Percentiles rank a stretch among this genome's conserved stretches.
Conservation (phyloP, 805 yeast species). For the Suhomyces tanzawaensis region DNA sequence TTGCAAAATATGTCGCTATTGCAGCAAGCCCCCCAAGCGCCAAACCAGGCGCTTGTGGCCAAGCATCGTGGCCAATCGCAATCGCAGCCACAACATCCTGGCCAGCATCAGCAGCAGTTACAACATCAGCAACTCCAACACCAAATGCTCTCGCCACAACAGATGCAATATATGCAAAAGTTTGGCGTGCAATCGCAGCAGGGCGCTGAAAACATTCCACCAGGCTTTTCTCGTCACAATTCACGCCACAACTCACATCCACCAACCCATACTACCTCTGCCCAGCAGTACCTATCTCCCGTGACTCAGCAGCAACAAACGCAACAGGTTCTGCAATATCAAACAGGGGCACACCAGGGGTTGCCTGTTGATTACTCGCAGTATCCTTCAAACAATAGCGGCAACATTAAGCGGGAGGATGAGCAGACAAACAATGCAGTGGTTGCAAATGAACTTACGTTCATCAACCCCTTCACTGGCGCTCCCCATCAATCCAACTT, state of each 20-base stretch:
- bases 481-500: slow-evolving; percentile 8
- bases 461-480: slow-evolving; percentile 21
- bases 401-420: slow-evolving; percentile 13
- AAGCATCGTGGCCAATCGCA: background rate
- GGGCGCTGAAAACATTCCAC: background rate
- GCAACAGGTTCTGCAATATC: background rate
- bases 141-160: slow-evolving; percentile 2
- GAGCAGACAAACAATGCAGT: slow-evolving; percentile 2
- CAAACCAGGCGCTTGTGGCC: background rate
- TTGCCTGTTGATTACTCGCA: slow-evolving; percentile 1
- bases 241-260: slow-evolving; percentile 15
- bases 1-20: slow-evolving; percentile 38
- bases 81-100: slow-evolving; percentile 6
- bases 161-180: slow-evolving; percentile 6
- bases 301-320: slow-evolving; percentile 7
- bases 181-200: slow-evolving; percentile 1
- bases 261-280: slow-evolving; percentile 8
- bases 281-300: slow-evolving; percentile 8
- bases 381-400: background rate
- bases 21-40: slow-evolving; percentile 13
- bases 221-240: slow-evolving; percentile 1
- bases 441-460: slow-evolving; percentile 15
- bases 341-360: background rate
- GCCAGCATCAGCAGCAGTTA: slow-evolving; percentile 9
- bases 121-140: slow-evolving; percentile 9